These are phyloP conservation scores for Pseudocercospora pini-densiflorae DNA, from an alignment of 2,329 filamentous ascomycete species.

Conservation along the genomic window DNA sequence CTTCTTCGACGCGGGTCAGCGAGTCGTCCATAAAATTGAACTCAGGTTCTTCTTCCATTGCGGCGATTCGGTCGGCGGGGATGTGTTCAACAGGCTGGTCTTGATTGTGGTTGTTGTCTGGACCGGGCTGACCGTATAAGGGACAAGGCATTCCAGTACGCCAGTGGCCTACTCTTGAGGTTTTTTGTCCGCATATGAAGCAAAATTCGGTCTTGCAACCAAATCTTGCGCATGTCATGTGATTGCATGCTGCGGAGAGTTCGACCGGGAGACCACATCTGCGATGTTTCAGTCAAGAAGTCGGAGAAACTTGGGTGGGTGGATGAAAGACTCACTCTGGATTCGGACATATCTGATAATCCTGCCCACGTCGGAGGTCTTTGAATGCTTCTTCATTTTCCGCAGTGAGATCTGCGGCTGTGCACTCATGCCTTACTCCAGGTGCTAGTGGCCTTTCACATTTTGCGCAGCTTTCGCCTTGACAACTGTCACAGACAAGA, in stretches of 20 bases:
- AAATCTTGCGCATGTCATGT: background rate
- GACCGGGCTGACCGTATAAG: background rate
- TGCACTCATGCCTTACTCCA: background rate
- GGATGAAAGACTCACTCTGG: background rate
- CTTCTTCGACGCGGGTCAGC: no score
- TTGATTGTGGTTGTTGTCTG: no score
- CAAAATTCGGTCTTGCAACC: background rate
- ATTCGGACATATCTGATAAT: background rate
- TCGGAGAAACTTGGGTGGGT: background rate
- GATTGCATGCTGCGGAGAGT: background rate
- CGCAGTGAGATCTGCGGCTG: background rate
- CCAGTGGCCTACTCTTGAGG: background rate
- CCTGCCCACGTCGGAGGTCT: background rate
- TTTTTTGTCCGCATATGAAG: background rate
- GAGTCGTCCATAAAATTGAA: no score
- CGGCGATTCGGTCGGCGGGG: no score
- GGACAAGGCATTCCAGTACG: background rate
- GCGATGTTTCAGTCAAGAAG: background rate
- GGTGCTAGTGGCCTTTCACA: background rate
- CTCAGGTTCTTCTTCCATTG: no score
- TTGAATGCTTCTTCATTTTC: background rate
- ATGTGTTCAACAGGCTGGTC: no score
- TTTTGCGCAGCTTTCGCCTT: background rate
- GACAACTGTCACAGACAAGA: background rate
- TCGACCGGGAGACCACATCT: background rate